Evolutionary conservation across 192 early-diverging fungal genomes (phyloP).

Genomic region (Tieghemiomyces parasiticus): DNA sequence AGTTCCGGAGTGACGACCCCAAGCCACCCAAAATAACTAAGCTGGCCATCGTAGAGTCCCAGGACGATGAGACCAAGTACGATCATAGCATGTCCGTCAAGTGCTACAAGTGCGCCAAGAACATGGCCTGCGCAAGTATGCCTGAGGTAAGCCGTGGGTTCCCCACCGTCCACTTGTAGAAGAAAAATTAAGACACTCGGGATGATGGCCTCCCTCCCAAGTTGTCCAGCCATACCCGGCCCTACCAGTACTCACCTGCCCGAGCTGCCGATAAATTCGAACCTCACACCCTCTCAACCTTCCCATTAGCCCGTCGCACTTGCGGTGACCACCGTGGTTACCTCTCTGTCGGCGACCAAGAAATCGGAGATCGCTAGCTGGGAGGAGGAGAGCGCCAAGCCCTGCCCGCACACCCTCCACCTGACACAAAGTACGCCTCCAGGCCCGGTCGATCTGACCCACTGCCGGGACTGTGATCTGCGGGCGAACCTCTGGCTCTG

Average conservation of each 20-base stretch:
- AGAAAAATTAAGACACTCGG: too few species aligned
- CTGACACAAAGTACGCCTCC: constrained; percentile 42
- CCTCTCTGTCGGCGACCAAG: constrained; percentile 63
- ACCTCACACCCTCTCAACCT: too few species aligned
- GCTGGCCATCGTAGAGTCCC: constrained; percentile 71
- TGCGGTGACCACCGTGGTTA: constrained; percentile 38
- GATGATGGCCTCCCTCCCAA: too few species aligned
- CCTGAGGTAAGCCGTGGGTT: too few species aligned
- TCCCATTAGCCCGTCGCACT: constrained; percentile 13
- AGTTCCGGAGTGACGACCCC: constrained; percentile 9
- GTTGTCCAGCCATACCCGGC: too few species aligned
- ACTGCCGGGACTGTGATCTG: constrained; percentile 53
- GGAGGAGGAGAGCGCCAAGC: constrained; percentile 58
- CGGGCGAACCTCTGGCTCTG: constrained; percentile 95
- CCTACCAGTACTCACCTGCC: too few species aligned
- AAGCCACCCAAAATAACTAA: constrained; percentile 72
- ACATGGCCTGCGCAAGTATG: not conserved
- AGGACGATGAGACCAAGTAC: constrained; percentile 46
- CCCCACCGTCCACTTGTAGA: too few species aligned
- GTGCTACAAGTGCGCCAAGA: constrained; percentile 55
- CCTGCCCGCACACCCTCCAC: constrained; percentile 64
- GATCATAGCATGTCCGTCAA: constrained; percentile 56
- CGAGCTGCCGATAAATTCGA: too few species aligned
- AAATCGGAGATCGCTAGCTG: constrained; percentile 87
- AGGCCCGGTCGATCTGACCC: constrained; percentile 18